Evolutionary conservation across 805 yeast species (phyloP), one percentile per base, ranked within the genome.

Genomic region (Pichia exigua): DNA sequence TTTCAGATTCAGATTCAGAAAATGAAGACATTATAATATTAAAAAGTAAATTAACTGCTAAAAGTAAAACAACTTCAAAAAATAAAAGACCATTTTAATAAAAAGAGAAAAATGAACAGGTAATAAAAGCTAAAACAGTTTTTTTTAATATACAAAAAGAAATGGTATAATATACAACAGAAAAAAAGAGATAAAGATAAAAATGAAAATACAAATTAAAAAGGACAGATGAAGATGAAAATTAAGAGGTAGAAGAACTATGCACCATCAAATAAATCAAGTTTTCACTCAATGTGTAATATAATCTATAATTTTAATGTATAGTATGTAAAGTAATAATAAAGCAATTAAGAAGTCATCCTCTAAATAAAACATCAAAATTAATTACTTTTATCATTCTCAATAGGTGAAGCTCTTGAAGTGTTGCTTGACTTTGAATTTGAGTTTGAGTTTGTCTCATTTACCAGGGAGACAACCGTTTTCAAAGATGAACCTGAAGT

Each of bases 21-120:
- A 41, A 28, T 30, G 61, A 61, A 20, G 65, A 32, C 17, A 32
- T 60, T 43, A 65, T 61, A 41, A 58, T 60, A 26, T 50, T 61
- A 17, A 24, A 52, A 27, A 52, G 56, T 24, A 57, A 59, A 28
- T 32, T 32, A 32, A 15, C n/a, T 53, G 54, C 41, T 52, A 48
- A 22, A 27, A 22, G 26, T 41, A 42, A 10, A 47, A 30, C 12
- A 54, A 20, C 39, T 28, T 9, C 11, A 13, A 50, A 45, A 18
- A 49, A 56, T 12, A 61, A 59, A 42, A 48, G 60, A 35, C 66
- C 66, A n/a, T 63, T 63, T 50, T 63, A 46, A 8, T 15, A 32
- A n/a, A n/a, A n/a, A n/a, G n/a, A n/a, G n/a, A n/a, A n/a, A n/a
- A n/a, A n/a, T n/a, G 9, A 15, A 32, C 17, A 32, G 18, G 17